Conservation (phyloP, 768 basidiomycete species). For the Auriculariales sp. region DNA sequence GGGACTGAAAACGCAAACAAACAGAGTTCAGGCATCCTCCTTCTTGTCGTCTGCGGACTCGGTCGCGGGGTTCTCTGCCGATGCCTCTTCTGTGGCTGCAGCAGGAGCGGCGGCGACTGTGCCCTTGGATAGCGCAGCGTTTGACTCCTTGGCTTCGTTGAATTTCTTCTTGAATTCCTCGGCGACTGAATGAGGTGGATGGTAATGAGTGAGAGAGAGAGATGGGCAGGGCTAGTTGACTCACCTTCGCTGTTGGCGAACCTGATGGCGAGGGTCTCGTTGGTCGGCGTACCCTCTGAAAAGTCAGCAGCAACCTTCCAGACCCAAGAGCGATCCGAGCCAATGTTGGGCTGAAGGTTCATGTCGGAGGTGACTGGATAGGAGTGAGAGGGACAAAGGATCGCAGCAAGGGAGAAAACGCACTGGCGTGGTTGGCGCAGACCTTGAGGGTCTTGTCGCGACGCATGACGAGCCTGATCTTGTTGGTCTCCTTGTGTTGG, state of each 20-base stretch:
- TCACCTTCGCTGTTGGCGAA: slow-evolving; percentile 93
- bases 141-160: slow-evolving; percentile 67
- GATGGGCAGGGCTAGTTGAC: slow-evolving; percentile 16
- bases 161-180: slow-evolving; percentile 79
- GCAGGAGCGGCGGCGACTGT: slow-evolving; percentile 9
- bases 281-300: slow-evolving; percentile 74
- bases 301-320: slow-evolving; percentile 96
- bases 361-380: slow-evolving; percentile 70
- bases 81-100: slow-evolving; percentile 7
- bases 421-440: slow-evolving; percentile 95
- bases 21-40: no score
- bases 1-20: no score
- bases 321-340: slow-evolving; percentile 98
- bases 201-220: not conserved
- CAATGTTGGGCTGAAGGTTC: slow-evolving; percentile 93
- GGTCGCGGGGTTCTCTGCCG: slow-evolving; percentile 12
- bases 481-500: slow-evolving; percentile 76
- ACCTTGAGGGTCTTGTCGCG: slow-evolving; percentile 99
- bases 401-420: not conserved
- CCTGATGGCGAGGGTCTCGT: slow-evolving; percentile 95
- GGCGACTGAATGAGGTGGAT: slow-evolving; percentile 39
- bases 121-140: slow-evolving; percentile 26
- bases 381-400: not conserved
- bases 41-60: slow-evolving; percentile 13
- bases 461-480: slow-evolving; percentile 94